Base-by-base conservation (phyloP, 2,329 filamentous ascomycete species). In the Domatiomyces catenatus region DNA sequence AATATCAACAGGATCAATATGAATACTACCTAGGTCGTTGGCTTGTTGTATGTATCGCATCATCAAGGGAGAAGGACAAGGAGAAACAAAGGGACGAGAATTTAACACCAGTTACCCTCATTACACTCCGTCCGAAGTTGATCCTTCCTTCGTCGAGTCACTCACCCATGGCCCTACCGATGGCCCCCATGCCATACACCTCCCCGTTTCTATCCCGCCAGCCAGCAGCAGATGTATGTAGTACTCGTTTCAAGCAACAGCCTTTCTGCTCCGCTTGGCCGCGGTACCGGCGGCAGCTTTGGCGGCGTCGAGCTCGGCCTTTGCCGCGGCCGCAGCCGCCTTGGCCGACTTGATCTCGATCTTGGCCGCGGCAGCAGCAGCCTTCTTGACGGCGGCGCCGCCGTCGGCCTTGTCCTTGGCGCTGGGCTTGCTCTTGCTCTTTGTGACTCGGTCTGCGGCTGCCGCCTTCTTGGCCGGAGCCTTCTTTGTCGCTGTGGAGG, bases 261-360 rank as follows among this genome's bases (percentile, higher is more conserved):
- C 32, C 32, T 39, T 39, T 39, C 12, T 58, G 32, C 43, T 51
- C 2, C 45, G 54, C 55, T 60, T 62, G 39, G 60, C 64, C 63
- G 67, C 68, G 48, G 65, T 62, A 19, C 61, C 64, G 15, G 65
- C 62, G 43, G 63, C 66, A 61, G 67, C 67, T 59, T 67, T 68
- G 48, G 56, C 64, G n/a, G 66, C 63, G 47, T 66, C 67, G 20
- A 49, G 52, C 26, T 63, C 62, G 18, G 65, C 48, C 10, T 24
- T 47, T 20, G 20, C 45, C 45, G 5, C 6, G 22, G 3, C 6
- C 22, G 3, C 22, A 24, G 22, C 22, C 22, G 3, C 6, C 3
- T 6, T 24, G 3, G 3, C 22, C 3, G 22, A 3, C 22, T 43
- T 24, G 36, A 4, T 42, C 19, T 46, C 39, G 36, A 32, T 19